Conservation (phyloP, 441 rosid species). For the Hura crepitans region DNA sequence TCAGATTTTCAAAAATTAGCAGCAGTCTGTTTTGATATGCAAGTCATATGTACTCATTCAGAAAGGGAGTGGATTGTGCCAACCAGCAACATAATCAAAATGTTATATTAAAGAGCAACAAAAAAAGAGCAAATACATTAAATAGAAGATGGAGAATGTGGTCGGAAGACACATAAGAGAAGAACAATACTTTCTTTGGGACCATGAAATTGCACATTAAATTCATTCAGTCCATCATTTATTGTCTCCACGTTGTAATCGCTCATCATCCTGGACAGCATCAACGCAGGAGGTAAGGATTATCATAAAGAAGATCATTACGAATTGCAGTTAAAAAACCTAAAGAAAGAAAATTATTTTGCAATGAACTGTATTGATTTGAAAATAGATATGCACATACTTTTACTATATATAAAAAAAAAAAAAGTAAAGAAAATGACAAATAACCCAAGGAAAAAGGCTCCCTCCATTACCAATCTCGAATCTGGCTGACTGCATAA, state of each 20-base stretch:
- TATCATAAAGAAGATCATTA: constrained; percentile 3
- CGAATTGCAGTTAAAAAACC: neutral
- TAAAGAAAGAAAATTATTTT: neutral
- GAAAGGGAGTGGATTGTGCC: neutral
- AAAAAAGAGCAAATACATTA: constrained; percentile 10
- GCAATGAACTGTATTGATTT: neutral
- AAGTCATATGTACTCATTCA: neutral
- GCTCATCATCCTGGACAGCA: constrained; percentile 67
- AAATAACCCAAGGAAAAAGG: constrained; percentile 9
- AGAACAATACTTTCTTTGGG: constrained; percentile 65
- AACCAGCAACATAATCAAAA: neutral
- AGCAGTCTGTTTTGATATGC: neutral
- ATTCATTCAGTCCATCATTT: constrained; percentile 68
- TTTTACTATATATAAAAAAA: no score
- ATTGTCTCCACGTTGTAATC: constrained; percentile 68
- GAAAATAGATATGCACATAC: no score
- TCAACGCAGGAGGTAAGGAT: constrained; percentile 13
- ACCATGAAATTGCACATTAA: constrained; percentile 68
- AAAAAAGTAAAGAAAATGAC: neutral
- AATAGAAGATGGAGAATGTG: neutral
- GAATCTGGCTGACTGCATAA: no score
- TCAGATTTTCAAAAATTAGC: neutral
- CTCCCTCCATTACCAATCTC: no score
- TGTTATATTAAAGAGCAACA: neutral
- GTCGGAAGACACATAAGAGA: constrained; percentile 10